Base-by-base conservation (phyloP, 2,329 filamentous ascomycete species). In the Colletotrichum higginsianum region DNA sequence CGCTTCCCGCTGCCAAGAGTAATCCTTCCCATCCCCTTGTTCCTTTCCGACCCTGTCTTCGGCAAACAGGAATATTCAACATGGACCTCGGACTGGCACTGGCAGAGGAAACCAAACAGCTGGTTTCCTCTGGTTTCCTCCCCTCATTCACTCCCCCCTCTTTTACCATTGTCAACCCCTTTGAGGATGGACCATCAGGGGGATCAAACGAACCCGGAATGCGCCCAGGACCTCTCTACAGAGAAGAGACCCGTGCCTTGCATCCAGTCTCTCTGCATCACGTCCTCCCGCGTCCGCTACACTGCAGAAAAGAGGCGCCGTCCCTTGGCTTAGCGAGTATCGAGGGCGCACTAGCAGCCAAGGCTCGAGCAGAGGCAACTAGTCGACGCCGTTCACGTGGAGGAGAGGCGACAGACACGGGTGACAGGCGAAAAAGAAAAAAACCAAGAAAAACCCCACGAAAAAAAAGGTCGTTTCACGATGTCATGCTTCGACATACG, bases 381-480 rank as follows among this genome's bases (percentile, higher is more conserved):
- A 69, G 60, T 55, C 26, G 21, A 55, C 47, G 46, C 60, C 65
- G 21, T 69, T 69, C 69, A 64, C 69, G 69, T 72, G 69, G 69
- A 63, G 40, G 8, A 64, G 58, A 60, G 69, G 65, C 60, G 53
- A 40, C 46, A 63, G 40, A 53, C 52, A 63, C 65, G 53, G 66
- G 23, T 72, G 69, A 64, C 65, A 69, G 47, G 52, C 47, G 0
- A 35, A 11, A 8, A 11, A 11, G 30, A 35, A 35, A 9, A 9
- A 2, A 35, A 35, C n/a, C n/a, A n/a, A n/a, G n/a, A n/a, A n/a
- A n/a, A n/a, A n/a, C n/a, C n/a, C n/a, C n/a, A n/a, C n/a, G n/a
- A 35, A 35, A 63, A 64, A 58, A 53, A 47, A 58, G 46, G 47
- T 16, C 60, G 69, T 72, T 72, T 72, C 69, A 72, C 65, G 69